phyloP scores from a whole-genome alignment of 208 protist genomes.

The Leishmania lainsoni region DNA sequence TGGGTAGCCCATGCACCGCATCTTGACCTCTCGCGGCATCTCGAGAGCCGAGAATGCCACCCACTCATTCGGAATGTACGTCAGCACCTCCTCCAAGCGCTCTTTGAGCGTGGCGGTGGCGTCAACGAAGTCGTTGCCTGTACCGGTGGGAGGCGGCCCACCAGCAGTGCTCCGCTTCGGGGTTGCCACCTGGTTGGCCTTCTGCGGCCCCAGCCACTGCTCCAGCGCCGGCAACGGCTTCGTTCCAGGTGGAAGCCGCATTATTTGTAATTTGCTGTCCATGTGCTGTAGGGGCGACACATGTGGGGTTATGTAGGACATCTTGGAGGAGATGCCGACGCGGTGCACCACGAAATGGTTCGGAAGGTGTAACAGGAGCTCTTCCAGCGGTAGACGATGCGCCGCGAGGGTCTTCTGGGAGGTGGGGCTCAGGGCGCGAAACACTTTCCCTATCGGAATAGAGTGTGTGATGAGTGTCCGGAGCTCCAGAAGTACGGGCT shows the following conservation, averaged over 20 bases:
- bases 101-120: constrained; percentile 14
- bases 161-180: not conserved
- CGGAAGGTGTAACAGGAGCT: constrained; percentile 59
- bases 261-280: not conserved
- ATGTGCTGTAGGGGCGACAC: not conserved
- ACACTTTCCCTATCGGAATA: constrained; percentile 48
- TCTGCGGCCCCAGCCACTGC: constrained; percentile 11
- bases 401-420: constrained; percentile 37
- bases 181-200: not conserved
- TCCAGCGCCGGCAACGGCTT: constrained; percentile 23
- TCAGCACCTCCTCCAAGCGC: constrained; percentile 47
- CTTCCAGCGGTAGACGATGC: constrained; percentile 56
- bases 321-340: not conserved
- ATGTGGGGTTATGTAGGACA: not conserved
- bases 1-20: constrained; percentile 66
- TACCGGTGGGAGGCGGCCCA: not conserved
- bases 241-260: constrained; percentile 7
- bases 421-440: constrained; percentile 39
- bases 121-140: constrained; percentile 18
- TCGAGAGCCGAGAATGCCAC: constrained; percentile 34
- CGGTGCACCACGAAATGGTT: constrained; percentile 51
- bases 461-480: constrained; percentile 22
- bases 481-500: constrained; percentile 24
- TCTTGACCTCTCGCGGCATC: constrained; percentile 58
- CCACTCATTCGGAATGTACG: constrained; percentile 74